Evolutionary conservation across 345 rosid genomes (phyloP).

Genomic region (Eucalyptus polyanthemos): DNA sequence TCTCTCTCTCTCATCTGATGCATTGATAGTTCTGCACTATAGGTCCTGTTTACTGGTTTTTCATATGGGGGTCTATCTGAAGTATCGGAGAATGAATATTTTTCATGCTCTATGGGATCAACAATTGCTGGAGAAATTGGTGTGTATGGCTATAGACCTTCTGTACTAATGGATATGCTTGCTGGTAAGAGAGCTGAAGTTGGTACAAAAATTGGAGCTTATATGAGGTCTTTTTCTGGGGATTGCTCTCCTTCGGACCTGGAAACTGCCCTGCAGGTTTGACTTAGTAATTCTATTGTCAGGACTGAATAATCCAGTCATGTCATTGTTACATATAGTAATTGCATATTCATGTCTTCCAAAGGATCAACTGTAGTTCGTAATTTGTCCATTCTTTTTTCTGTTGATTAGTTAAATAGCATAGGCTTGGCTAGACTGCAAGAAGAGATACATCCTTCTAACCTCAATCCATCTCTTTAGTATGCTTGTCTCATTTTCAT

Average conservation of each 20-base stretch:
- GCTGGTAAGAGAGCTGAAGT: constrained; percentile 97
- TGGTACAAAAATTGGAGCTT: constrained; percentile 62
- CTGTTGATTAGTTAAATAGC: neutral
- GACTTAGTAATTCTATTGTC: neutral
- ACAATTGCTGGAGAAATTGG: constrained; percentile 91
- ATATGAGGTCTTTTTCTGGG: constrained; percentile 76
- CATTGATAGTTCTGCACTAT: neutral
- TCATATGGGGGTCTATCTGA: constrained; percentile 94
- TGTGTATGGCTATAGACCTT: constrained; percentile 78
- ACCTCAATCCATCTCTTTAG: neutral
- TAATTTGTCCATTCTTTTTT: neutral
- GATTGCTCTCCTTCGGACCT: constrained; percentile 85
- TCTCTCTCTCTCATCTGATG: neutral
- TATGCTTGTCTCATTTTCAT: neutral
- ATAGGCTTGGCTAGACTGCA: neutral
- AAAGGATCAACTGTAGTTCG: neutral
- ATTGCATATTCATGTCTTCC: neutral
- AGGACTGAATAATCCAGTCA: neutral
- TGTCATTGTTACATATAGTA: neutral
- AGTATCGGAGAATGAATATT: constrained; percentile 64
- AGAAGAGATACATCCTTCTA: neutral
- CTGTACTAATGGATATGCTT: constrained; percentile 82
- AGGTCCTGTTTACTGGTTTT: constrained; percentile 90
- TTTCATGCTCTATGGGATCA: constrained; percentile 84
- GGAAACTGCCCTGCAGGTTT: constrained; percentile 95